Evolutionary conservation across 2,329 filamentous ascomycete species (phyloP), one percentile per base, ranked within the genome.

Genomic region (Cryphonectria carpinicola): DNA sequence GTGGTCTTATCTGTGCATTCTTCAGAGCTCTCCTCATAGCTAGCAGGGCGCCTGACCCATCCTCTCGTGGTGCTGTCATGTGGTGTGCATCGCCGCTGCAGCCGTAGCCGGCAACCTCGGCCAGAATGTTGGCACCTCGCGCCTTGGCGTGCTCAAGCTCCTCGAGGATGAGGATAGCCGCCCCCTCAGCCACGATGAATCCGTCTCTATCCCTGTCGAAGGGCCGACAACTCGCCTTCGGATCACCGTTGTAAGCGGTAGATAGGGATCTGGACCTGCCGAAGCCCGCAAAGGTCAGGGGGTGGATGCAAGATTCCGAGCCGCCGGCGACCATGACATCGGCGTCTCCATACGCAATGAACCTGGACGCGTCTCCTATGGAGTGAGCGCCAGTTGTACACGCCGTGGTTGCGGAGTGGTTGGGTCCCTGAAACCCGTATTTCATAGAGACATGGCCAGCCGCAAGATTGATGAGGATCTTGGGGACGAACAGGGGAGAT

Each of bases 291-390:
- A 98, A 92, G 1, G 95, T 93, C 60, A 99, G 86, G 13, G 96
- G 96, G 78, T 99, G 95, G 69, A 99, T 95, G 79, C 96, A 99
- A 0, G 95, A 94, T 81, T 99, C 96, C 11, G 95, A 90, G 39
- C 95, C 95, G 58, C 96, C 96, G n/a, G 96, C 94, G 11, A 99
- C 83, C 94, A 99, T 98, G 68, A 98, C 92, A 79, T 97, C 88
- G 62, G 95, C 95, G 79, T 98, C 95, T 8, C 94, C 95, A 77
- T 90, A 91, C n/a, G 92, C 89, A 73, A 99, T 95, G 79, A 98
- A 93, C 25, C 95, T 90, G n/a, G 93, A 91, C 7, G 96, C 96
- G 79, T 99, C 96, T 25, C 95, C 96, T 65, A 99, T 91, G 1
- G 95, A 94, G 82, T 99, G 96, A 0, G 95, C 93, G 14, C 96